Evolutionary conservation across 345 rosid genomes (phyloP).

Genomic region (Gossypium sturtianum): DNA sequence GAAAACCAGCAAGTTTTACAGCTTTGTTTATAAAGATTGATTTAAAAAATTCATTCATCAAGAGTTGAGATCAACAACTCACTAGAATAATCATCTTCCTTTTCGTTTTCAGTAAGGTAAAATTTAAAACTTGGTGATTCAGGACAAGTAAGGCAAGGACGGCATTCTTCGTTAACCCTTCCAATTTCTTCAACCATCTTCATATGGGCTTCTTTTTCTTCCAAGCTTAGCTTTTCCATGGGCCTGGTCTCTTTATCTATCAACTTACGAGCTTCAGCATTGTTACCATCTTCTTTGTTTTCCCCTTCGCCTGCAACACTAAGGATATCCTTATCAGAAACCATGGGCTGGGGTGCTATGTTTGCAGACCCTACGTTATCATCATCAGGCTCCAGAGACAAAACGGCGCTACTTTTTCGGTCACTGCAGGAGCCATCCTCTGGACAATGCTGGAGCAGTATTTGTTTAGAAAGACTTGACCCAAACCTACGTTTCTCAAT

Average conservation of each 20-base stretch:
- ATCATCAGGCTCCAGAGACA: not conserved
- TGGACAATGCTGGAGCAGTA: not conserved
- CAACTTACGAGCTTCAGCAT: not conserved
- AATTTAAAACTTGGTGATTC: not conserved
- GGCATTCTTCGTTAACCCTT: not conserved
- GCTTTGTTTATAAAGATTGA: not conserved
- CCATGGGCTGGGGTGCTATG: not conserved
- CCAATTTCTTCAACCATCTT: not conserved
- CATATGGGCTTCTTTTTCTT: not conserved
- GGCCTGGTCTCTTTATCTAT: no score
- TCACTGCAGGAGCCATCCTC: not conserved
- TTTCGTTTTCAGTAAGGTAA: not conserved
- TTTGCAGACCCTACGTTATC: not conserved
- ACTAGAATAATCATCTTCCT: not conserved
- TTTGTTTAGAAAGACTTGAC: not conserved
- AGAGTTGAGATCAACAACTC: not conserved
- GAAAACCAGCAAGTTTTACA: not conserved
- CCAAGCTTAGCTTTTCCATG: not conserved
- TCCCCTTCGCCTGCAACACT: not conserved
- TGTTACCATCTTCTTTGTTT: not conserved
- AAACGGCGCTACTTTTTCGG: not conserved
- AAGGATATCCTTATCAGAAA: not conserved
- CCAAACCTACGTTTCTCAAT: not conserved
- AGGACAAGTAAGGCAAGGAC: not conserved
- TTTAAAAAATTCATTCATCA: not conserved